These are phyloP conservation scores for Pholiota adiposa DNA, from an alignment of 1,284 basidiomycete genomes.

Conservation along the genomic window DNA sequence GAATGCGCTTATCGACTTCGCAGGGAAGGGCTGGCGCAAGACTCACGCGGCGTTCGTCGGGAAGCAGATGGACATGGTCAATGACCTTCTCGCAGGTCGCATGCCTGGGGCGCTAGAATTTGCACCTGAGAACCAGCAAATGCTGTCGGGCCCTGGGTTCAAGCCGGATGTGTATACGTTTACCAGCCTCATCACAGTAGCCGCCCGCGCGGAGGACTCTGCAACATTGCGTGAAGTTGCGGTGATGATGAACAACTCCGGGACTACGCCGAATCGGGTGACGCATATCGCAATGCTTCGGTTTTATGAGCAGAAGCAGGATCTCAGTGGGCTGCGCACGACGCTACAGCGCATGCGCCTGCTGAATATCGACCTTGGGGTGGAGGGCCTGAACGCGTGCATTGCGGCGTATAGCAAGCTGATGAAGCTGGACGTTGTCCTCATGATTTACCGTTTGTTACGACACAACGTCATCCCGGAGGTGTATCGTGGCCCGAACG, in stretches of 20 bases:
- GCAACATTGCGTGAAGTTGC: slow-evolving; percentile 54
- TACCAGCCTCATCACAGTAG: slow-evolving; percentile 67
- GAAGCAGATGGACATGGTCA: slow-evolving; percentile 61
- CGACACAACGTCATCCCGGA: slow-evolving; percentile 51
- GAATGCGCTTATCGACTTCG: slow-evolving; percentile 72
- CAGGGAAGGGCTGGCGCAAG: slow-evolving; percentile 68
- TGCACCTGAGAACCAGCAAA: slow-evolving; percentile 27
- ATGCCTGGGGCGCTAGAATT: slow-evolving; percentile 45
- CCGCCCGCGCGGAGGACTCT: slow-evolving; percentile 52
- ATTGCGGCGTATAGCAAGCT: slow-evolving; percentile 67
- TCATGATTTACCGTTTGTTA: slow-evolving; percentile 66
- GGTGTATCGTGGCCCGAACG: slow-evolving; percentile 26
- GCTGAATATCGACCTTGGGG: slow-evolving; percentile 53
- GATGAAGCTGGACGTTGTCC: slow-evolving; percentile 57
- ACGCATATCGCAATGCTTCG: slow-evolving; percentile 64
- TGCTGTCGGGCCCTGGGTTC: slow-evolving; percentile 20
- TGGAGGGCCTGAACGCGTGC: slow-evolving; percentile 69
- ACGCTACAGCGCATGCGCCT: slow-evolving; percentile 55
- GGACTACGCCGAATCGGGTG: slow-evolving; percentile 57
- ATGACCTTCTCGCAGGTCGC: slow-evolving; percentile 54
- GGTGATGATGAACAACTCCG: slow-evolving; percentile 54
- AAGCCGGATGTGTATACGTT: slow-evolving; percentile 70
- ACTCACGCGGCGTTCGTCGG: slow-evolving; percentile 59
- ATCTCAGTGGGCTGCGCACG: slow-evolving; percentile 57
- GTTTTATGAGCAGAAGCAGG: slow-evolving; percentile 52